phyloP scores from a whole-genome alignment of 1,284 basidiomycete species.

The Leccinum subrobustum region DNA sequence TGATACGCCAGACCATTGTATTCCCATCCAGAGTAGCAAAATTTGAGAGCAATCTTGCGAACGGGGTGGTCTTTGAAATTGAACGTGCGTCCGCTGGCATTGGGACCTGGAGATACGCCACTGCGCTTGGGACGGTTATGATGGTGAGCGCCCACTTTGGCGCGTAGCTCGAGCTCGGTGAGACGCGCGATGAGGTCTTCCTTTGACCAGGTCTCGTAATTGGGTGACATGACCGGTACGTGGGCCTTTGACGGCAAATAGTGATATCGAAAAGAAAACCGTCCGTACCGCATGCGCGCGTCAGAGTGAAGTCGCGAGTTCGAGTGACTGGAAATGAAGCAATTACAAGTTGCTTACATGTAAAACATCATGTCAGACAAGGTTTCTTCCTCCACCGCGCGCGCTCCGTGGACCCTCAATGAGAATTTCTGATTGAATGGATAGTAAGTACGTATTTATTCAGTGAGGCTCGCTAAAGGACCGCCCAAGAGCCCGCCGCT shows the following conservation, averaged over 20 bases:
- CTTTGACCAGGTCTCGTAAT: slow-evolving; percentile 63
- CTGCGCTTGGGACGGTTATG: slow-evolving; percentile 6
- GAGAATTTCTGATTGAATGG: too few relatives aligned
- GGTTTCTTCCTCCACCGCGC: not conserved
- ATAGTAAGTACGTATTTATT: too few relatives aligned
- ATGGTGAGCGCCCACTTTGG: slow-evolving; percentile 4
- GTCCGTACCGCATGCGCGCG: slow-evolving; percentile 26
- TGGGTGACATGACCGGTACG: slow-evolving; percentile 31
- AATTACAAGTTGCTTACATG: not conserved
- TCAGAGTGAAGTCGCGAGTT: not conserved
- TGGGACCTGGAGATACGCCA: slow-evolving; percentile 1
- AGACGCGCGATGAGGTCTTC: slow-evolving; percentile 69
- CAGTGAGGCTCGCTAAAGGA: not conserved
- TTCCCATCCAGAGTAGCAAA: slow-evolving; percentile 90
- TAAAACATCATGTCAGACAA: not conserved
- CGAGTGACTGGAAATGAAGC: not conserved
- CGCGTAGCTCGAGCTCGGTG: slow-evolving; percentile 45
- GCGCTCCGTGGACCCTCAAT: not conserved
- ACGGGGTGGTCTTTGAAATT: slow-evolving; percentile 66
- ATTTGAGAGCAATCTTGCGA: slow-evolving; percentile 90
- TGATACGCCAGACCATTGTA: slow-evolving; percentile 92
- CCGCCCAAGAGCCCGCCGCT: not conserved
- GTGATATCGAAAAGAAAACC: slow-evolving; percentile 30
- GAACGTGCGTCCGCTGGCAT: slow-evolving; percentile 40
- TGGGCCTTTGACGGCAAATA: slow-evolving; percentile 29